Conservation (phyloP, 2,329 filamentous ascomycete genomes). For the Emergomyces orientalis region DNA sequence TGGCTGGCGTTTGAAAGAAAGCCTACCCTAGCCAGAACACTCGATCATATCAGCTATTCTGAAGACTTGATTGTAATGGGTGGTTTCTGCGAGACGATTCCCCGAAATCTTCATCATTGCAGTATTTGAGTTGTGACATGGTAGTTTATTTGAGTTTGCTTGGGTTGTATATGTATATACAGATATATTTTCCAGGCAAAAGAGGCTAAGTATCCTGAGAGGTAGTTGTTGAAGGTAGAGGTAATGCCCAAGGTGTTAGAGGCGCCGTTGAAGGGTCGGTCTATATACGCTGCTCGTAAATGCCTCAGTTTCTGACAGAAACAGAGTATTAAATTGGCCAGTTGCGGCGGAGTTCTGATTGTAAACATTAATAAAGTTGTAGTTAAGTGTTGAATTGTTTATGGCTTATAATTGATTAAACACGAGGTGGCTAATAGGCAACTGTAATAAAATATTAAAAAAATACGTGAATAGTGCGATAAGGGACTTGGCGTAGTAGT, state of each 20-base stretch:
- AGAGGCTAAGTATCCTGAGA: neutral
- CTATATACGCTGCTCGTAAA: neutral
- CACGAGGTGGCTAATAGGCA: too few relatives aligned
- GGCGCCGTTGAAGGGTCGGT: neutral
- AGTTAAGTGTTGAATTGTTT: too few relatives aligned
- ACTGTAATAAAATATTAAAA: too few relatives aligned
- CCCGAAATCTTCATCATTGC: constrained; percentile 33
- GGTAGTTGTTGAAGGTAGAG: neutral
- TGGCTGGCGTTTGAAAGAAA: neutral
- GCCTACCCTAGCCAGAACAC: constrained; percentile 39
- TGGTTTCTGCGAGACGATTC: constrained; percentile 25
- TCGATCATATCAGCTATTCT: constrained; percentile 43
- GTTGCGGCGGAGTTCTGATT: neutral
- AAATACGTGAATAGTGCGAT: neutral
- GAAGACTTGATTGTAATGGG: constrained; percentile 41
- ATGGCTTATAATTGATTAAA: too few relatives aligned
- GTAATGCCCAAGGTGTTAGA: neutral
- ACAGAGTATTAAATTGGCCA: neutral
- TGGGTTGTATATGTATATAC: neutral
- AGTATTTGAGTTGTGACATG: constrained; percentile 31
- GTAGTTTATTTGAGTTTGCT: neutral
- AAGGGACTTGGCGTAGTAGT: neutral
- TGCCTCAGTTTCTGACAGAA: neutral
- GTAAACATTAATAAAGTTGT: too few relatives aligned
- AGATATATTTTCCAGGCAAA: neutral